A percentile compares a stretch with the other conserved stretches of the same genome.
These are phyloP conservation scores for Nemania sp. DNA, from an alignment of 2,329 filamentous ascomycete species.

Conservation along the genomic window DNA sequence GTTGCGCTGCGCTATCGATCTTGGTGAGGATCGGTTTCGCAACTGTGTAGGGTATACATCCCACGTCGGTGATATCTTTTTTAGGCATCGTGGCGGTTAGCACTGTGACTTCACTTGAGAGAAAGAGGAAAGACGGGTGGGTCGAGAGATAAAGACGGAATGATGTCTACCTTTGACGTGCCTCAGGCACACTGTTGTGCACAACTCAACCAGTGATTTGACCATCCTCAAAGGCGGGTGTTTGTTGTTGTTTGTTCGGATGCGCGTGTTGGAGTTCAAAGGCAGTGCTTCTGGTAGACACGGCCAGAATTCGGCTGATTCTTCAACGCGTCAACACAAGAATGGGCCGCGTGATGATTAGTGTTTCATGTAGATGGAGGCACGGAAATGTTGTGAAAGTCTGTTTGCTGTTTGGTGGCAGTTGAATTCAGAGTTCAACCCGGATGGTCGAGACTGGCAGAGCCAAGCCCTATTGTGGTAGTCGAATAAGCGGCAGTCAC, in stretches of 20 bases:
- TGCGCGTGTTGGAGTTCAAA: neutral
- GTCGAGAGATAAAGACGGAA: neutral
- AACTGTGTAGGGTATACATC: slow-evolving; percentile 68
- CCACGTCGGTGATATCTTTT: slow-evolving; percentile 66
- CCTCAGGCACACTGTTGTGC: slow-evolving; percentile 54
- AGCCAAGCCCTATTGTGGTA: neutral
- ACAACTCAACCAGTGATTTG: slow-evolving; percentile 56
- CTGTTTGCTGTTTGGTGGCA: neutral
- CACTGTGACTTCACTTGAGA: slow-evolving; percentile 10
- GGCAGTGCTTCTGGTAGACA: too few species aligned
- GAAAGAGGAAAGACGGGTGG: neutral
- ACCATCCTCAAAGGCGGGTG: slow-evolving; percentile 33
- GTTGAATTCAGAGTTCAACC: slow-evolving; percentile 26
- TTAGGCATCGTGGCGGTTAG: slow-evolving; percentile 14
- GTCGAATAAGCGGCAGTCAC: neutral
- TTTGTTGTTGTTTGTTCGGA: neutral
- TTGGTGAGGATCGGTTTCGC: slow-evolving; percentile 70
- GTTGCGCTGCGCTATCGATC: slow-evolving; percentile 73
- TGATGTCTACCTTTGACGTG: slow-evolving; percentile 48
- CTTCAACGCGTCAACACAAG: too few species aligned
- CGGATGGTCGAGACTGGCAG: slow-evolving; percentile 26
- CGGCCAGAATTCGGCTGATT: too few species aligned
- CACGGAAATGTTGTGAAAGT: neutral
- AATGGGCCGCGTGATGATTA: too few species aligned
- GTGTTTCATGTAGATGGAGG: too few species aligned